Evolutionary conservation across 768 basidiomycete species (phyloP).

Genomic region (Holtermanniella nyarrowii): DNA sequence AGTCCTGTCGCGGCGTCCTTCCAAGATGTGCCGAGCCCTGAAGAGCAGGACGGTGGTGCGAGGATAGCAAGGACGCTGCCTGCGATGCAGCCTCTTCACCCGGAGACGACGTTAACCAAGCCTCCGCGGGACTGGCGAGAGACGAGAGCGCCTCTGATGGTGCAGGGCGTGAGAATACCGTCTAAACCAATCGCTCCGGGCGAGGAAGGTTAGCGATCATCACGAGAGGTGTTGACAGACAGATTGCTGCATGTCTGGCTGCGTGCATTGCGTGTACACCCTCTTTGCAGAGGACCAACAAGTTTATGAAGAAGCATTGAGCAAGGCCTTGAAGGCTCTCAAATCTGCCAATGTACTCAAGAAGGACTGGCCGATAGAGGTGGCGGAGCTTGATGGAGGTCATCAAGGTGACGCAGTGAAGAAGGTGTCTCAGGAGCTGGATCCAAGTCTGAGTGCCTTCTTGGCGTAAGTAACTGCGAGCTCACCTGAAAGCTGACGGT

Average conservation of each 20-base stretch:
- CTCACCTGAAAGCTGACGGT: background rate
- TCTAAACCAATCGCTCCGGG: conserved; percentile 33
- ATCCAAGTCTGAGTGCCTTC: conserved; percentile 54
- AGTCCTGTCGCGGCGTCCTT: conserved; percentile 20
- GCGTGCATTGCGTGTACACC: conserved; percentile 84
- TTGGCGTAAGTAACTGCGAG: conserved; percentile 45
- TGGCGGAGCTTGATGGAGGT: conserved; percentile 39
- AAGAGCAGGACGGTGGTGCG: background rate
- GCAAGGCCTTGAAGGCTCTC: conserved; percentile 49
- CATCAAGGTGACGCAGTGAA: conserved; percentile 10
- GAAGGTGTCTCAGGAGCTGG: conserved; percentile 26
- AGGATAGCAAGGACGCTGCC: conserved; percentile 15
- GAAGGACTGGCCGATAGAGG: conserved; percentile 55
- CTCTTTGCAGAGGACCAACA: conserved; percentile 65
- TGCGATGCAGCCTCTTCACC: conserved; percentile 19
- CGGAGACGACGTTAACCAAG: background rate
- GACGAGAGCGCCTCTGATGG: conserved; percentile 7
- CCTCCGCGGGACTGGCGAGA: conserved; percentile 1
- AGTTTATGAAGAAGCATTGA: conserved; percentile 53
- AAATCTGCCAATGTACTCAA: conserved; percentile 47
- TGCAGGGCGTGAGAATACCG: conserved; percentile 30
- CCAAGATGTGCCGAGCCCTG: conserved; percentile 28
- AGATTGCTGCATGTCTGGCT: conserved; percentile 96
- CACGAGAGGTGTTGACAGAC: background rate
- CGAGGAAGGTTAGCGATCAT: conserved; percentile 32